phyloP scores from a whole-genome alignment of 331 rosid genomes.

The Prunus yedoensis region DNA sequence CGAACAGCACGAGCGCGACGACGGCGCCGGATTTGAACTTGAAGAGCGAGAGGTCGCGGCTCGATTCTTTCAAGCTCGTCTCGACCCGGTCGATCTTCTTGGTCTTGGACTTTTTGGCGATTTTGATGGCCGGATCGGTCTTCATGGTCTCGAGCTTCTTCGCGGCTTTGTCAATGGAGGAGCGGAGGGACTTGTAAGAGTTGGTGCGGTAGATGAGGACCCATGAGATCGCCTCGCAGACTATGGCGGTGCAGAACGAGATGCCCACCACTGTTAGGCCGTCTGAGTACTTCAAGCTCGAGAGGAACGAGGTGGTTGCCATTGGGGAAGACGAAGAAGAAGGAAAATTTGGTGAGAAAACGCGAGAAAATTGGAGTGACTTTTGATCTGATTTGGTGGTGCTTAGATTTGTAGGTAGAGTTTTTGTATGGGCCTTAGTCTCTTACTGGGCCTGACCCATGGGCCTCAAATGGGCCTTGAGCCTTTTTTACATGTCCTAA shows the following conservation, averaged over 20 bases:
- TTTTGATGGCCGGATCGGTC: constrained; percentile 62
- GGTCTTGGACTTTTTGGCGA: constrained; percentile 78
- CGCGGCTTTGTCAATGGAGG: constrained; percentile 91
- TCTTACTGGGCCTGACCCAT: neutral
- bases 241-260: constrained; percentile 86
- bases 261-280: constrained; percentile 85
- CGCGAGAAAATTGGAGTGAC: constrained; percentile 7
- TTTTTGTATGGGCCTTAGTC: neutral
- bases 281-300: constrained; percentile 73
- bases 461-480: neutral
- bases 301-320: constrained; percentile 51
- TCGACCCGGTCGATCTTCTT: constrained; percentile 97
- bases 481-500: neutral
- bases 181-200: constrained; percentile 90
- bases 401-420: neutral
- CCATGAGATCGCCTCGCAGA: constrained; percentile 97
- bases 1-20: constrained; percentile 90
- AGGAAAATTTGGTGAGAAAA: constrained; percentile 6
- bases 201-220: constrained; percentile 91
- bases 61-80: constrained; percentile 88
- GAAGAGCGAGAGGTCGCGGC: constrained; percentile 86
- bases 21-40: constrained; percentile 97
- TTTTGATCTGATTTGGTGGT: constrained; percentile 9
- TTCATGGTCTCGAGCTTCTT: constrained; percentile 98
- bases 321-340: constrained; percentile 16